A percentile compares a stretch with the other conserved stretches of the same genome.
phyloP scores from a whole-genome alignment of 345 rosid species.

The Eucalyptus cladocalyx region DNA sequence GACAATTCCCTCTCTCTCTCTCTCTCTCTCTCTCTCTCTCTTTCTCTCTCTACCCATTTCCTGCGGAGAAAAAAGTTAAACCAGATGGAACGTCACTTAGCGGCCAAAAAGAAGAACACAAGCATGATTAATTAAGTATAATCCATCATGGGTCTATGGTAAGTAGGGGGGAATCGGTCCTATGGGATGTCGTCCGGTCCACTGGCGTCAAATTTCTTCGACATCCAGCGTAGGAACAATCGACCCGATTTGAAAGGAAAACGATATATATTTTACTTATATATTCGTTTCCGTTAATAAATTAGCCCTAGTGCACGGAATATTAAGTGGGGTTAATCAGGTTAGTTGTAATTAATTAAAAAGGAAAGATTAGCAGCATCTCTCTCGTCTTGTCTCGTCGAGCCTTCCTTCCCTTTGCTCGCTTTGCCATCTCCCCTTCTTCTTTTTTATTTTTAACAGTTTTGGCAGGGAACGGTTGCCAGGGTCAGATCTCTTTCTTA shows the following conservation, averaged over 20 bases:
- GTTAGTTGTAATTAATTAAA: not conserved
- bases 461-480: not conserved
- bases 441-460: no score
- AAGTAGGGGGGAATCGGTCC: not conserved
- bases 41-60: not conserved
- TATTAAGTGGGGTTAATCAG: not conserved
- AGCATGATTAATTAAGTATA: not conserved
- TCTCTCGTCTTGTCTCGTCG: no score
- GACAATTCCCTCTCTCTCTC: not conserved
- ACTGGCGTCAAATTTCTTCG: not conserved
- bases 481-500: not conserved
- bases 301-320: not conserved
- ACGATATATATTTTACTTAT: not conserved
- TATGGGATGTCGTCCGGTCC: not conserved
- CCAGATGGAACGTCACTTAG: not conserved
- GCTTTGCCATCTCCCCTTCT: not conserved
- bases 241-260: not conserved
- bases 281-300: not conserved
- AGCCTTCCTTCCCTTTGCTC: not conserved
- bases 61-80: not conserved
- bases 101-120: not conserved
- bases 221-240: not conserved
- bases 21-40: not conserved
- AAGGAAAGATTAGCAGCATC: not conserved
- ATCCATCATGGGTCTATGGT: not conserved